Percentiles rank a stretch among this genome's conserved stretches.
Conservation (phyloP, 2,329 filamentous ascomycete genomes). For the Eutypa lata region DNA sequence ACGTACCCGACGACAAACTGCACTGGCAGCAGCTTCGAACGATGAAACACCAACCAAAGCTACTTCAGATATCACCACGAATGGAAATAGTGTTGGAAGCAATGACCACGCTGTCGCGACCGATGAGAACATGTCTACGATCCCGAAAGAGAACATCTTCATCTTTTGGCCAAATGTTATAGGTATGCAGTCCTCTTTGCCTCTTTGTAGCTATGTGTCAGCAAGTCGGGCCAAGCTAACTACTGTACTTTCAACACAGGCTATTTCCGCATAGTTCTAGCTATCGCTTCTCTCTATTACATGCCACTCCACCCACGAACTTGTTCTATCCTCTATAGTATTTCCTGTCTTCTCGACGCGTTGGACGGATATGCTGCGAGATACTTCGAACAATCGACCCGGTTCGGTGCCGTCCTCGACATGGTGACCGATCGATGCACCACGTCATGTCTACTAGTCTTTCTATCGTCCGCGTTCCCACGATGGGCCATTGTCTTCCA, state of each 20-base stretch:
- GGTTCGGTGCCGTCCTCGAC: conserved; percentile 93
- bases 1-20: conserved; percentile 25
- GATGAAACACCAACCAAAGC: conserved; percentile 19
- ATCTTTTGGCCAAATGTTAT: conserved; percentile 80
- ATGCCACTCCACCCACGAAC: conserved; percentile 98
- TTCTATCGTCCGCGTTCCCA: conserved; percentile 90
- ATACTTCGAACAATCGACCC: conserved; percentile 84
- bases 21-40: conserved; percentile 16
- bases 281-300: conserved; percentile 92
- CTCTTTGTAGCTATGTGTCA: background rate
- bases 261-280: conserved; percentile 74
- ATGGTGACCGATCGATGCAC: conserved; percentile 99
- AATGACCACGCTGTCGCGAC: conserved; percentile 24
- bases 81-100: conserved; percentile 39
- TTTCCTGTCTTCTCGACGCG: conserved; percentile 93
- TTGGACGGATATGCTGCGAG: conserved; percentile 93
- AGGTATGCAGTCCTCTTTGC: conserved; percentile 47
- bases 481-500: conserved; percentile 95
- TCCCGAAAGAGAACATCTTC: conserved; percentile 69
- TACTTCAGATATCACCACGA: conserved; percentile 26
- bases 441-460: conserved; percentile 90
- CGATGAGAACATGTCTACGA: conserved; percentile 32
- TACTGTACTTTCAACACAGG: conserved; percentile 42
- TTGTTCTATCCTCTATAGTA: conserved; percentile 84
- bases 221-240: background rate